A percentile compares a stretch with the other conserved stretches of the same genome.
Evolutionary conservation across 371 early-diverging fungal species (phyloP).

Genomic region (Apophysomyces sp.): DNA sequence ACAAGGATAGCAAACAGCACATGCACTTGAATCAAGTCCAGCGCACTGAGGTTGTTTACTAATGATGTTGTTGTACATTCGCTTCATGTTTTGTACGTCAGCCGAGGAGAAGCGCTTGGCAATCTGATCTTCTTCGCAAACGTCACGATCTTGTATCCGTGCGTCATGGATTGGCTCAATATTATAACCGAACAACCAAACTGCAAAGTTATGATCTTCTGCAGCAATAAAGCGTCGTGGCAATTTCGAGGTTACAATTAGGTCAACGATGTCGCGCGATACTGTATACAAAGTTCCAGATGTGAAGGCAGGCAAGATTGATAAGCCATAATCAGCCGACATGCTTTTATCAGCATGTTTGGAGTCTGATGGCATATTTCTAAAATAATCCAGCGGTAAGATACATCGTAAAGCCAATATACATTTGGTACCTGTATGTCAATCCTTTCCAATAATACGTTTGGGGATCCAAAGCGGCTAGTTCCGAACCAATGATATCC

Average conservation of each 20-base stretch:
- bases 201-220: slow-evolving; percentile 53
- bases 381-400: slow-evolving; percentile 8
- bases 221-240: slow-evolving; percentile 50
- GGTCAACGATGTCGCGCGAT: slow-evolving; percentile 50
- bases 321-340: slow-evolving; percentile 40
- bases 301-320: slow-evolving; percentile 57
- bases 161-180: slow-evolving; percentile 55
- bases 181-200: slow-evolving; percentile 61
- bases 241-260: slow-evolving; percentile 22
- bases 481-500: slow-evolving; percentile 47
- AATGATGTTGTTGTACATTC: slow-evolving; percentile 50
- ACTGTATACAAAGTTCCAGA: slow-evolving; percentile 55
- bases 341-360: slow-evolving; percentile 16
- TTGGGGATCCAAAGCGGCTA: slow-evolving; percentile 27
- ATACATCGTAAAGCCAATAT: not conserved
- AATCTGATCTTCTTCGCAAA: slow-evolving; percentile 58
- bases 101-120: slow-evolving; percentile 47
- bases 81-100: slow-evolving; percentile 21
- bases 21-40: slow-evolving; percentile 24
- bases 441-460: slow-evolving; percentile 59
- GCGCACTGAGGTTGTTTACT: slow-evolving; percentile 30
- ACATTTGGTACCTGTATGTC: slow-evolving; percentile 46
- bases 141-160: slow-evolving; percentile 53
- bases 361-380: slow-evolving; percentile 43
- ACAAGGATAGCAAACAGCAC: slow-evolving; percentile 63